Evolutionary conservation across 1,284 basidiomycete species (phyloP), one percentile per base, ranked within the genome.

Genomic region (Cutaneotrichosporon sp.): DNA sequence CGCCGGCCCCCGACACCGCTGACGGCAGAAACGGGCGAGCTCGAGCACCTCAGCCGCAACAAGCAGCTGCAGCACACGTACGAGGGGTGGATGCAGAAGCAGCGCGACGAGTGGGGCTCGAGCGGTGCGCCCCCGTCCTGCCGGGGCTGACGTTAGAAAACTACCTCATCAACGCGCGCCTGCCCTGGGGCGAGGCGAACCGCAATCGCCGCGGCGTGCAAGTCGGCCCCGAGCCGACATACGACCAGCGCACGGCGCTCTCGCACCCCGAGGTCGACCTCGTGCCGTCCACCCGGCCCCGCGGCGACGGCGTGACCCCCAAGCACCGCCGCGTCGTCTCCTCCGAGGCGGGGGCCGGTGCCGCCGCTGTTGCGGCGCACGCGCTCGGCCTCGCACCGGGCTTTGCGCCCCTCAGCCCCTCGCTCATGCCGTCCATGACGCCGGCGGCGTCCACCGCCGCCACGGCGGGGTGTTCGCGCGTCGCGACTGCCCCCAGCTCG

Each of bases 41-140:
- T 76, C 6, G 73, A 68, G 43, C 52, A 60, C 50, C 63, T 80
- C 18, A 73, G 71, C 67, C 60, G 78, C 22, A 76, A 78, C 59
- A 71, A 72, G 56, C 67, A 69, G 54, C 62, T 80, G 67, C 75
- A 78, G 60, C 62, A 33, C 29, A 67, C 70, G 46, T 80, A 80
- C 55, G 73, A 75, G 55, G 36, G 56, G 24, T 80, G 78, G 78
- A 75, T 65, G 51, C 38, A 38, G 5, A 70, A 66, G 3, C 73
- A 76, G 54, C 69, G 68, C 60, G 66, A 52, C n/a, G 31, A 67
- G 45, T 78, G 73, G 58, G 75, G 72, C 20, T 71, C 71, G 10
- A 74, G 74, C 2, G 77, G 77, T 77, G 54, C 60, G 73, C 69
- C 4, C 4, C 70, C 69, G 14, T n/a, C 73, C 72, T 2, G 74